Evolutionary conservation across 371 early-diverging fungal species (phyloP), one percentile per base, ranked within the genome.

Genomic region (Lichtheimia ornata): DNA sequence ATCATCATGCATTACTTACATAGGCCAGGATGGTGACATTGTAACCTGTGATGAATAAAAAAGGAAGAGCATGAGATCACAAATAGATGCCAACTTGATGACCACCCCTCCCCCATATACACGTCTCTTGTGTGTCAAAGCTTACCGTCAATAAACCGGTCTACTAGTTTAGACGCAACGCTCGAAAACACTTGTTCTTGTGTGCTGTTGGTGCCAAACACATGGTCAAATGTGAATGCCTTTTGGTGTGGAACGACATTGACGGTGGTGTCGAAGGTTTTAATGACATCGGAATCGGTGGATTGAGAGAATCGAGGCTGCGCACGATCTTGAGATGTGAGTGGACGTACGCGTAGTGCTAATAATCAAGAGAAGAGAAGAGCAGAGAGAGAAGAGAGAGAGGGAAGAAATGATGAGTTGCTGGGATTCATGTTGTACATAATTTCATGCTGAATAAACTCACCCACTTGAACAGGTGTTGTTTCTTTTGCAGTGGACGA

Each of bases 1-100:
- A 35, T 17, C 35, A 35, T 35, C 35, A 35, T 35, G 35, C 35
- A 35, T 35, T 42, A 52, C 74, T 76, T 67, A 81, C 99, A 83
- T 99, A 99, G 42, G 99, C 99, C 59, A 99, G 87, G 57, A 94
- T 91, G 22, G 93, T 97, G 54, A 88, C 95, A 84, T 94, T 98
- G 86, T 88, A 99, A 18, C 94, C 94, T 87, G 56, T 22, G 11
- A 17, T 30, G 28, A 44, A 22, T 41, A 56, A 45, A 15, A 52
- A 50, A n/a, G 22, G 22, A 61, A 64, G 7, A 18, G 7, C 14
- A 57, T 44, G 22, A 20, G 28, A 54, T 18, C 25, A 47, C 18
- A 35, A 35, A 35, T 35, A 35, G 35, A 35, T 35, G 35, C 35
- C 35, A 35, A 35, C 35, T 35, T 35, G 28, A 35, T 35, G 35